Conservation (phyloP, 2,329 filamentous ascomycete genomes). For the Penicillium sumatraense region DNA sequence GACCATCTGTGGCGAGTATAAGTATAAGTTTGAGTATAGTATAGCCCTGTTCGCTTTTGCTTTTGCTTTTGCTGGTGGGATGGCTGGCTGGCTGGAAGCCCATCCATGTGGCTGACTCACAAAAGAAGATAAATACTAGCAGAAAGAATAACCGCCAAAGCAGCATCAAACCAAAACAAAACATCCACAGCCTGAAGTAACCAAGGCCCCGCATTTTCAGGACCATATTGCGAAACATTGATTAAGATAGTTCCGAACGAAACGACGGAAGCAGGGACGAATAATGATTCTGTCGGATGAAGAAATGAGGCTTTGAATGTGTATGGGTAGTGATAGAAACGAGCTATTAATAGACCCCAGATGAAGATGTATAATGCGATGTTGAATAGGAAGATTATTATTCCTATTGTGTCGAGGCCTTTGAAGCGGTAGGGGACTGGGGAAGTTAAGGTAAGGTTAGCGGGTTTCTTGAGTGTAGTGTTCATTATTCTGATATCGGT, state of each 20-base stretch:
- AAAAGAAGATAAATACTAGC: slow-evolving; percentile 75
- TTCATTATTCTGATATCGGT: no score
- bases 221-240: slow-evolving; percentile 77
- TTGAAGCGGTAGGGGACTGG: slow-evolving; percentile 57
- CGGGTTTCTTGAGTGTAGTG: no score
- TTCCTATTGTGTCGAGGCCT: slow-evolving; percentile 64
- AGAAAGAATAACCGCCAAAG: slow-evolving; percentile 68
- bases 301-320: slow-evolving; percentile 73
- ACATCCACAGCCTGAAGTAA: slow-evolving; percentile 64
- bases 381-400: slow-evolving; percentile 67
- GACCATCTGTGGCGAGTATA: slow-evolving; percentile 56
- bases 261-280: slow-evolving; percentile 70
- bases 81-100: no score
- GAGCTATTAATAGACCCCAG: slow-evolving; percentile 65
- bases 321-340: slow-evolving; percentile 72
- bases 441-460: slow-evolving; percentile 14
- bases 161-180: slow-evolving; percentile 76
- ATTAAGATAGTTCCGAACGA: slow-evolving; percentile 77
- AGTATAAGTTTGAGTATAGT: no score
- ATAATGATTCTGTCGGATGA: slow-evolving; percentile 78
- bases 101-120: no score
- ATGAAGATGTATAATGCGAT: slow-evolving; percentile 67
- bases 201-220: slow-evolving; percentile 66
- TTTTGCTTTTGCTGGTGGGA: no score
- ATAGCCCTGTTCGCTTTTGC: no score